These are phyloP conservation scores for Exophiala sp. DNA, from an alignment of 2,329 filamentous ascomycete genomes.

Conservation along the genomic window DNA sequence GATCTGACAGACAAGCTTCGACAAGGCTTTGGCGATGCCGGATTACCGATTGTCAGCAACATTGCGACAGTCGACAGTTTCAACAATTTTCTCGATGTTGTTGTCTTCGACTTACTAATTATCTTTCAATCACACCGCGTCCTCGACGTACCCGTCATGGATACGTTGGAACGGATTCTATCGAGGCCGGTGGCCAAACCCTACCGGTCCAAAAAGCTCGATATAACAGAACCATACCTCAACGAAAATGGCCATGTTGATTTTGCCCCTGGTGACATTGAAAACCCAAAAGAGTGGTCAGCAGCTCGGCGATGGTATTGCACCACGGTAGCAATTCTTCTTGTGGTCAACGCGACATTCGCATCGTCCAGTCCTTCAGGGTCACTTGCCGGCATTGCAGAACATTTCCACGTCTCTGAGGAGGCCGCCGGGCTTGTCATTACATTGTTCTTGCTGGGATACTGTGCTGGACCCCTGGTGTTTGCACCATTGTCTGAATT, in stretches of 20 bases:
- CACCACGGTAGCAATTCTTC: constrained; percentile 36
- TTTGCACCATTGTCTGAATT: constrained; percentile 64
- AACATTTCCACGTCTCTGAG: constrained; percentile 45
- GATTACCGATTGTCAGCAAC: too few relatives aligned
- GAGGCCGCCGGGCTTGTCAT: constrained; percentile 53
- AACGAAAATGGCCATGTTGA: constrained; percentile 48
- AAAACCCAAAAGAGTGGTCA: constrained; percentile 40
- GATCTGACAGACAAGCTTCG: too few relatives aligned
- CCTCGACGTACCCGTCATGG: constrained; percentile 32
- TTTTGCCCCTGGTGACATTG: constrained; percentile 48
- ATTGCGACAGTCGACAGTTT: too few relatives aligned
- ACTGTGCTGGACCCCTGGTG: constrained; percentile 55
- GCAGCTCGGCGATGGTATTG: constrained; percentile 40
- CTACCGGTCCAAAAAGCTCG: constrained; percentile 42
- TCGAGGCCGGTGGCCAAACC: constrained; percentile 51
- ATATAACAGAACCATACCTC: constrained; percentile 38
- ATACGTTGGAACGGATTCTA: constrained; percentile 41
- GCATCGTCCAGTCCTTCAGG: constrained; percentile 44
- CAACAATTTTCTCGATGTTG: too few relatives aligned
- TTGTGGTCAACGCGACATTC: constrained; percentile 52
- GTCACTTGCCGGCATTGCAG: constrained; percentile 37
- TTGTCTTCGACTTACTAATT: neutral
- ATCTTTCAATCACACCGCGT: neutral
- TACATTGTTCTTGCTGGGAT: constrained; percentile 59
- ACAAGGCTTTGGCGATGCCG: too few relatives aligned